A percentile compares a stretch with the other conserved stretches of the same genome.
Evolutionary conservation across 208 protist genomes (phyloP).

Genomic region (Leptomonas seymouri): DNA sequence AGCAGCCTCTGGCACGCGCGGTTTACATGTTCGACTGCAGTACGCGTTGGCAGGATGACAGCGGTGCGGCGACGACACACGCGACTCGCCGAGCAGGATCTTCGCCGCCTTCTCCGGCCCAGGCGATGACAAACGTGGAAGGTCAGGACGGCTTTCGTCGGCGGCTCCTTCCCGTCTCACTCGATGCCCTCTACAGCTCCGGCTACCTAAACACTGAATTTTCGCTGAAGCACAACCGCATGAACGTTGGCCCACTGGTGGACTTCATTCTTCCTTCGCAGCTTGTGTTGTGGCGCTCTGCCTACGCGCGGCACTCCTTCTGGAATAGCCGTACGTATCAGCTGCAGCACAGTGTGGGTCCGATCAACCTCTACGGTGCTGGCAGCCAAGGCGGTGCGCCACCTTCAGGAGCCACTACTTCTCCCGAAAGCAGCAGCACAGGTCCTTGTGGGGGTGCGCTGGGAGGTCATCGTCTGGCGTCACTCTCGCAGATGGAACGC

Average conservation of each 20-base stretch:
- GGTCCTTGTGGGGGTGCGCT: no score
- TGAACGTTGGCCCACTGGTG: slow-evolving; percentile 52
- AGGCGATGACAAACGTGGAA: neutral
- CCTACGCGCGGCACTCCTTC: slow-evolving; percentile 54
- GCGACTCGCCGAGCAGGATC: neutral
- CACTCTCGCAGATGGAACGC: neutral
- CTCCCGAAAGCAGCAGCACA: neutral
- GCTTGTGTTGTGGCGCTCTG: slow-evolving; percentile 40
- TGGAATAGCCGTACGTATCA: slow-evolving; percentile 27
- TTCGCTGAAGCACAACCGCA: slow-evolving; percentile 46
- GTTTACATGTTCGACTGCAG: slow-evolving; percentile 31
- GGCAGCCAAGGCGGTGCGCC: no score
- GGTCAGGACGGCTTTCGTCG: slow-evolving; percentile 13
- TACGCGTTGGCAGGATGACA: slow-evolving; percentile 13
- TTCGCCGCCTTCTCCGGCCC: neutral
- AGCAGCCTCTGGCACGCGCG: neutral
- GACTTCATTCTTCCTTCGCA: slow-evolving; percentile 33
- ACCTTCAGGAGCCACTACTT: no score
- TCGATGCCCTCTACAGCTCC: slow-evolving; percentile 46
- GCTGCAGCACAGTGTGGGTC: slow-evolving; percentile 32
- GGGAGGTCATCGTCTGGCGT: no score
- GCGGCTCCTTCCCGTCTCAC: slow-evolving; percentile 43
- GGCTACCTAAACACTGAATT: slow-evolving; percentile 61
- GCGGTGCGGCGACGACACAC: neutral
- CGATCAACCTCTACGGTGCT: neutral